Base-by-base conservation (phyloP, 2,329 filamentous ascomycete species). In the Stachybotrys echinatus region DNA sequence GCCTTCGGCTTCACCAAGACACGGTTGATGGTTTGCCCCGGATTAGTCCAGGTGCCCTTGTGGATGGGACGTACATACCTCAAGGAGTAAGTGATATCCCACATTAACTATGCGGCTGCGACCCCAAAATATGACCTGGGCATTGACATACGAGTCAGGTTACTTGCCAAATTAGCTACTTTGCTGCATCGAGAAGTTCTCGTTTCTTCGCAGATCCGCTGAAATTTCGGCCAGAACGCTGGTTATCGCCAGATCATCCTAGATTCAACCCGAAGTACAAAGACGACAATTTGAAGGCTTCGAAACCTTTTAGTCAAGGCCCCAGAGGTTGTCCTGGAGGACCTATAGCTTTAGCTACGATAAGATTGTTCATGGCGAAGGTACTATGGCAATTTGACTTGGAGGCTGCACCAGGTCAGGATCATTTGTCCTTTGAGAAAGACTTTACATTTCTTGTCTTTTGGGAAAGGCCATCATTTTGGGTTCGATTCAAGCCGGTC, bases 31-130 rank as follows among this genome's bases (percentile, higher is more conserved):
- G 43, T 10, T 19, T 23, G 23, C 43, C 43, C 8, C 19, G 20
- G 23, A 31, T 45, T 4, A 45, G 43, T 31, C 23, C 43, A 45
- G 43, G 43, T 5, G 43, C 43, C 8, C 4, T 27, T 45, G 23
- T 45, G 43, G 43, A 45, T 45, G 43, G 43, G 19, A 12, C n/a
- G 19, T 45, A 23, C 18, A 45, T 45, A 18, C 43, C 43, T n/a
- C 8, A 45, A 31, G 43, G 43, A 22, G 42, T 43, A 43, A 7
- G 42, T 23, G 6, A 37, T 40, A 6, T 40, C 7, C 38, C 38
- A 7, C 38, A 40, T 40, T 7, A 7, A 18, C 38, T 7, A 7
- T 31, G 12, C 27, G 27, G 12, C 27, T 7, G n/a, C n/a, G 31
- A 10, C 20, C 17, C 7, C 8, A 19, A 42, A 42, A 8, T 10